A percentile compares a stretch with the other conserved stretches of the same genome.
phyloP scores from a whole-genome alignment of 2,329 filamentous ascomycete species.

The Hypoxylon sp. region DNA sequence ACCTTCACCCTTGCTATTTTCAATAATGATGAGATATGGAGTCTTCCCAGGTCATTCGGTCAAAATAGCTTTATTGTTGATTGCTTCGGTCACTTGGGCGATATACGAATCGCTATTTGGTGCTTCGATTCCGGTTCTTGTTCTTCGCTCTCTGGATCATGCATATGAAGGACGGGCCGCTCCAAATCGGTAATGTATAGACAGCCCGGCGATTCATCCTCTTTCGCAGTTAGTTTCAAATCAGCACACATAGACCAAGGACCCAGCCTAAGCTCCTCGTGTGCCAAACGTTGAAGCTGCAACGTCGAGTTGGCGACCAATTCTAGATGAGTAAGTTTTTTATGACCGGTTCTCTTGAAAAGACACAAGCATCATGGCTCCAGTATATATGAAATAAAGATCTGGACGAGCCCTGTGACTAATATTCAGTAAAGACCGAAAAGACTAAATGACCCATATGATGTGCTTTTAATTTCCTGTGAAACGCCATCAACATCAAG shows the following conservation, averaged over 20 bases:
- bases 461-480: constrained; percentile 45
- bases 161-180: constrained; percentile 2
- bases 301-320: constrained; percentile 43
- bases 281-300: constrained; percentile 47
- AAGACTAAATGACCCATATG: constrained; percentile 46
- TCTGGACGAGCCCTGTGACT: constrained; percentile 34
- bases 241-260: constrained; percentile 28
- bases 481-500: not conserved
- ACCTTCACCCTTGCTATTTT: too few relatives aligned
- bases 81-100: too few relatives aligned
- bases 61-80: too few relatives aligned
- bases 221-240: not conserved
- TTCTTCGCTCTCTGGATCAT: not conserved
- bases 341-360: constrained; percentile 19
- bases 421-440: constrained; percentile 46
- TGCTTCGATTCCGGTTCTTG: too few relatives aligned
- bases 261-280: constrained; percentile 39
- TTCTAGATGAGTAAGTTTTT: constrained; percentile 41
- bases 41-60: too few relatives aligned
- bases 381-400: constrained; percentile 35
- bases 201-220: not conserved
- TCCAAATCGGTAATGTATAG: constrained; percentile 2
- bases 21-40: too few relatives aligned
- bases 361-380: constrained; percentile 33
- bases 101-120: too few relatives aligned